A percentile compares a stretch with the other conserved stretches of the same genome.
phyloP scores from a whole-genome alignment of 768 basidiomycete genomes.

The Erythrobasidium yunnanense region DNA sequence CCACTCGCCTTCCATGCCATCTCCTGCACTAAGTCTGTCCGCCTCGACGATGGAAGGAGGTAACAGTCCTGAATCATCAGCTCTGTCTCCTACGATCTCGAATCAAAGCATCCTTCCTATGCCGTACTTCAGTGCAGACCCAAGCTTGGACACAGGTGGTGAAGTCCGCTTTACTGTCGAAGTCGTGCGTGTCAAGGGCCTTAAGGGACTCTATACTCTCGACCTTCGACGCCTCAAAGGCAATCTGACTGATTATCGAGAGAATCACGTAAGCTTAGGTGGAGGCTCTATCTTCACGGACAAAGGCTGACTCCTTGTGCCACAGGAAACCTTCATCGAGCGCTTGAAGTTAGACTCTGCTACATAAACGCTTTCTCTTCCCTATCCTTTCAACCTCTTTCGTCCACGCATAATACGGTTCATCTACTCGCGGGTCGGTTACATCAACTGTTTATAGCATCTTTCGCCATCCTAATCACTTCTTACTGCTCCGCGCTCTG shows the following conservation, averaged over 20 bases:
- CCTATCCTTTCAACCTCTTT: no score
- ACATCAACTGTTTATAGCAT: no score
- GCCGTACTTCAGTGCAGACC: constrained; percentile 59
- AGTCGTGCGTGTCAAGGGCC: constrained; percentile 74
- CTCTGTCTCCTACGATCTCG: constrained; percentile 8
- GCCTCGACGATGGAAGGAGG: constrained; percentile 1
- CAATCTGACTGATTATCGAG: constrained; percentile 61
- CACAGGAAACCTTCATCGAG: constrained; percentile 17
- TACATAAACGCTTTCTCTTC: no score
- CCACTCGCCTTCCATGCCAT: constrained; percentile 20
- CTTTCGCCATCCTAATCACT: no score
- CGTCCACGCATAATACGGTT: no score
- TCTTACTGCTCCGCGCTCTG: no score
- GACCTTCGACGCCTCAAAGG: constrained; percentile 89
- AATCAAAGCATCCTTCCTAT: constrained; percentile 31
- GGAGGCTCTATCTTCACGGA: neutral
- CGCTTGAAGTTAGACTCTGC: constrained; percentile 6
- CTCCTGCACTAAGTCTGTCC: constrained; percentile 24
- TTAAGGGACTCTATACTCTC: constrained; percentile 80
- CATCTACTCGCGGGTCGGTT: no score
- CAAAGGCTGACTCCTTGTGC: neutral
- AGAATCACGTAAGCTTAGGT: constrained; percentile 13
- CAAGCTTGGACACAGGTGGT: constrained; percentile 74
- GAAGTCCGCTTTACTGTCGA: constrained; percentile 96
- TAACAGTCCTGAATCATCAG: neutral